These are phyloP conservation scores for Ganoderma lingzhi DNA, from an alignment of 1,284 basidiomycete genomes.

Conservation along the genomic window DNA sequence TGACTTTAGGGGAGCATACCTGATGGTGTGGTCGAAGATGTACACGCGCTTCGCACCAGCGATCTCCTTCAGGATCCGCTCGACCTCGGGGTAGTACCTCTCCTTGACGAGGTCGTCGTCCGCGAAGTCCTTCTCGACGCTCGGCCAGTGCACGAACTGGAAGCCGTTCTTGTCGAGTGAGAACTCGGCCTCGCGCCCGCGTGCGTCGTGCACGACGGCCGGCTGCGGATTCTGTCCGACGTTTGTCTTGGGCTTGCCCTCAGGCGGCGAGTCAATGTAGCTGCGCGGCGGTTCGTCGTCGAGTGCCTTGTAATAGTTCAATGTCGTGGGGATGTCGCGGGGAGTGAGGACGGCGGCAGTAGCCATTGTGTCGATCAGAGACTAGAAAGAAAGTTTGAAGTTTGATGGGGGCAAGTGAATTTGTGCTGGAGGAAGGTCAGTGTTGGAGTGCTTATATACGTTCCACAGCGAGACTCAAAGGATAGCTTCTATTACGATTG, in stretches of 20 bases:
- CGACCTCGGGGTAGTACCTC: conserved; percentile 52
- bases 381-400: neutral
- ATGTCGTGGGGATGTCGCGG: conserved; percentile 41
- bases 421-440: neutral
- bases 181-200: conserved; percentile 45
- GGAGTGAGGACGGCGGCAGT: conserved; percentile 40
- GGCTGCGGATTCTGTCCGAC: conserved; percentile 37
- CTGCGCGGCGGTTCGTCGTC: conserved; percentile 38
- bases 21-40: conserved; percentile 57
- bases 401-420: neutral
- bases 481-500: neutral
- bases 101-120: conserved; percentile 49
- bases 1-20: conserved; percentile 32
- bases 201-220: conserved; percentile 41
- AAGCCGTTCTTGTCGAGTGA: conserved; percentile 53
- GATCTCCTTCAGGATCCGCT: conserved; percentile 51
- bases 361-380: conserved; percentile 34
- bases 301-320: conserved; percentile 43
- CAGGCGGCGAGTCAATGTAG: conserved; percentile 37
- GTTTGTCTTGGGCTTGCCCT: conserved; percentile 35
- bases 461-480: no score
- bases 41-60: conserved; percentile 50
- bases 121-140: conserved; percentile 49
- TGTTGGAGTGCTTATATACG: neutral
- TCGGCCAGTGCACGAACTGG: conserved; percentile 43